A percentile compares a stretch with the other conserved stretches of the same genome.
phyloP scores from a whole-genome alignment of 352 stramenopile genomes.

The Pythium folliculosum region DNA sequence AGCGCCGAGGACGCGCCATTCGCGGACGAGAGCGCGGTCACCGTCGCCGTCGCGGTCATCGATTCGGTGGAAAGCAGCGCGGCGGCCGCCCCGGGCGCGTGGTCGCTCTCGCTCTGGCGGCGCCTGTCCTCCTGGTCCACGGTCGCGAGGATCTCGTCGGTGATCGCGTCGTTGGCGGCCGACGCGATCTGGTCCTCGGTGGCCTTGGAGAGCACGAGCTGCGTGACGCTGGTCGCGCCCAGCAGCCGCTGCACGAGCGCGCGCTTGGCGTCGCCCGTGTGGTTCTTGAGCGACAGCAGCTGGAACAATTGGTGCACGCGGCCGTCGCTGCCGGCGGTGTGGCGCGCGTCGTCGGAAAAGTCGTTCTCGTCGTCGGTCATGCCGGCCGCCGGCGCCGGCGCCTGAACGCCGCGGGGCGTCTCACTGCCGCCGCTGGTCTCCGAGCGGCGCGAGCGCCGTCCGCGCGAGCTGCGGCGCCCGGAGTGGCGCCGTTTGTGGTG shows the following conservation, averaged over 20 bases:
- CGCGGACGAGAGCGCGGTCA: not conserved
- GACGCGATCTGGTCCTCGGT: slow-evolving; percentile 72
- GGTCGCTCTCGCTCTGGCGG: slow-evolving; percentile 23
- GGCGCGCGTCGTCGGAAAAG: slow-evolving; percentile 31
- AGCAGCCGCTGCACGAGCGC: slow-evolving; percentile 62
- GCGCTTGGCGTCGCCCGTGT: slow-evolving; percentile 44
- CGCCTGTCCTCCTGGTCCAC: slow-evolving; percentile 59
- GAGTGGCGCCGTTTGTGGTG: not conserved
- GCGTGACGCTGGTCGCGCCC: slow-evolving; percentile 52
- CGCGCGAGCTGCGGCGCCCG: slow-evolving; percentile 18
- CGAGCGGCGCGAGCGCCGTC: slow-evolving; percentile 20
- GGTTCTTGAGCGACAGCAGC: slow-evolving; percentile 68
- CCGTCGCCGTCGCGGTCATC: slow-evolving; percentile 15
- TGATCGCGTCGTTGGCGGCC: slow-evolving; percentile 71
- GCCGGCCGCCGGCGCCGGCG: too few species aligned
- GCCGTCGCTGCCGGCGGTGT: slow-evolving; percentile 24
- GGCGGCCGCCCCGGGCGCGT: not conserved
- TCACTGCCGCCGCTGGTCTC: slow-evolving; percentile 7
- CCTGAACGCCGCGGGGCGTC: not conserved
- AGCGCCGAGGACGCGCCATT: not conserved
- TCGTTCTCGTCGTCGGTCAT: slow-evolving; percentile 23
- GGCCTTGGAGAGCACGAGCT: slow-evolving; percentile 63
- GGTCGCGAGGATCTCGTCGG: slow-evolving; percentile 67
- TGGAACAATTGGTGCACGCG: slow-evolving; percentile 58
- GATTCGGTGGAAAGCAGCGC: too few species aligned